Base-by-base conservation (phyloP, 495 filamentous ascomycete genomes). In the Penicillium longicatenatum region DNA sequence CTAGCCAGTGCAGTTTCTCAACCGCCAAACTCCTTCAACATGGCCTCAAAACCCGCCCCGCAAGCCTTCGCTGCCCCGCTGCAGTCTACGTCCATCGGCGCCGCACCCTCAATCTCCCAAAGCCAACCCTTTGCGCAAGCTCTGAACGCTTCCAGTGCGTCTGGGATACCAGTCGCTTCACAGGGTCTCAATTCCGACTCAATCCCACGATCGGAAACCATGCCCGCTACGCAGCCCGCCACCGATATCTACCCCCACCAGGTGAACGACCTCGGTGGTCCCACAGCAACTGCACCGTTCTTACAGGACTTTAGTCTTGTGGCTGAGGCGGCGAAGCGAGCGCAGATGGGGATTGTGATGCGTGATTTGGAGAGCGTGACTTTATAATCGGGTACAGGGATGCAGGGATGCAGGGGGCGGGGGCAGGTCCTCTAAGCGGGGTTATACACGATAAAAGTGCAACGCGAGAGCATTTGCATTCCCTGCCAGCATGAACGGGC, bases 321-420 rank as follows among this genome's bases (percentile, higher is more conserved):
- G 14, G 93, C 93, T n/a, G 93, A 98, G 74, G 93, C 93, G 3
- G 93, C 91, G 50, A 96, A 96, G 69, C 83, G 93, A 43, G 93
- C 93, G 8, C 91, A 96, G 75, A 88, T 96, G 80, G 89, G 89
- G 7, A 83, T 90, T 55, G 69, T 97, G 57, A 88, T 92, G 83
- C 79, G 93, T 54, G 93, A 97, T 73, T 73, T 98, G 65, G 90
- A 79, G 58, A 72, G 74, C 20, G 70, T 79, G 47, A 72, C 74
- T 44, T 66, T 79, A 55, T 79, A 68, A 66, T 58, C 29, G 22
- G 14, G 26, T 26, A 4, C 45, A 37, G 44, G 19, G 55, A 22
- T 16, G 22, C 45, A 37, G 44, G 19, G 55, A 22, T 16, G 22
- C 21, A 22, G 35, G 31, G 6, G 37, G n/a, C 19, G 20, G 39